Percentiles rank a stretch among this genome's conserved stretches.
Conservation (phyloP, 202 grass and related monocot species). For the Eragrostis tef region DNA sequence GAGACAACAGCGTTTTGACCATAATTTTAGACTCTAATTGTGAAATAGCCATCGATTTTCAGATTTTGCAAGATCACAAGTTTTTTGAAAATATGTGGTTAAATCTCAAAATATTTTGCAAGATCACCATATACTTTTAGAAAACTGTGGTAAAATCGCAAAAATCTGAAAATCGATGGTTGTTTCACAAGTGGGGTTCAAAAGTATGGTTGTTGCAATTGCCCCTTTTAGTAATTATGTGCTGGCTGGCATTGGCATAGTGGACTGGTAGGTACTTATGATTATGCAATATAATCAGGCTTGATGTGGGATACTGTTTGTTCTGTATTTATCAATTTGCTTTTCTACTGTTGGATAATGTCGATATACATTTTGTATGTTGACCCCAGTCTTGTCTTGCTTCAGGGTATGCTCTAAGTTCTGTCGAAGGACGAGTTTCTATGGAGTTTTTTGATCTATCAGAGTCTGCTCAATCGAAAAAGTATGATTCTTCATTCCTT, state of each 20-base stretch:
- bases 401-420: slow-evolving; percentile 96
- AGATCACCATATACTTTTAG: no score
- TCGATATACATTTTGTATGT: slow-evolving; percentile 6
- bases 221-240: not conserved
- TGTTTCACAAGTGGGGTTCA: no score
- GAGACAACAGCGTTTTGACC: no score
- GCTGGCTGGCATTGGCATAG: not conserved
- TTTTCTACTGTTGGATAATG: not conserved
- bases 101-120: no score
- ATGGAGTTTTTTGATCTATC: slow-evolving; percentile 99
- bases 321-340: not conserved
- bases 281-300: not conserved
- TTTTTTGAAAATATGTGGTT: no score
- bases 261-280: not conserved
- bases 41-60: no score
- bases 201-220: no score
- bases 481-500: slow-evolving; percentile 58
- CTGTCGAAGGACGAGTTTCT: slow-evolving; percentile 90
- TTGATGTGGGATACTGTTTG: slow-evolving; percentile 11
- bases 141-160: no score
- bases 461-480: slow-evolving; percentile 83
- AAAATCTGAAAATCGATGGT: no score
- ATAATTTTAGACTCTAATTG: no score
- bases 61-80: no score
- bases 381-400: slow-evolving; percentile 30